Evolutionary conservation across 2,329 filamentous ascomycete genomes (phyloP).

Genomic region (Diaporthe australafricana): DNA sequence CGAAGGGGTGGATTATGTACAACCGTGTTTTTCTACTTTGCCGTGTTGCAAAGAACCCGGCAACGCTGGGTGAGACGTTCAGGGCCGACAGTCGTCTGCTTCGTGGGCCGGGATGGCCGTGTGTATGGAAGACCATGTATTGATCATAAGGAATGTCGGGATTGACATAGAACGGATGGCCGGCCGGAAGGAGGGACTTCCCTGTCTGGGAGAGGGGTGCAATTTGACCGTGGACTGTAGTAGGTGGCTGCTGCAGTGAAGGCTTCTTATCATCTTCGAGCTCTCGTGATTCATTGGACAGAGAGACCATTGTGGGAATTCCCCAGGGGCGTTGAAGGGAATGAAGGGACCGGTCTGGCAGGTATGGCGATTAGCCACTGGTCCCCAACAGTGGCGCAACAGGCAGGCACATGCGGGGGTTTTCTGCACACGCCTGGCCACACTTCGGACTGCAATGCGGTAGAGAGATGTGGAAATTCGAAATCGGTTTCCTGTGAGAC

Average conservation of each 20-base stretch:
- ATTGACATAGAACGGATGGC: slow-evolving; percentile 29
- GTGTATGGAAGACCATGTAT: slow-evolving; percentile 33
- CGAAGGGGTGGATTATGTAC: slow-evolving; percentile 33
- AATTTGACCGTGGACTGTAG: neutral
- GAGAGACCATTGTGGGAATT: slow-evolving; percentile 10
- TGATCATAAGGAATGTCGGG: slow-evolving; percentile 11
- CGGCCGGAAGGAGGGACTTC: neutral
- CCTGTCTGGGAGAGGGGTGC: neutral
- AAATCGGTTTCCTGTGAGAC: slow-evolving; percentile 13
- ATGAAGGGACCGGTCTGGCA: slow-evolving; percentile 14
- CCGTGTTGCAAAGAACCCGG: slow-evolving; percentile 20
- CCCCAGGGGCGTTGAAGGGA: slow-evolving; percentile 18
- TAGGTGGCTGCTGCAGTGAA: neutral
- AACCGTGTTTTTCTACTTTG: slow-evolving; percentile 30
- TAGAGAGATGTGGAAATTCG: slow-evolving; percentile 29
- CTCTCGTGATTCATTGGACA: neutral
- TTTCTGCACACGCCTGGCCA: neutral
- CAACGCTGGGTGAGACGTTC: slow-evolving; percentile 5
- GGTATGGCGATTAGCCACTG: neutral
- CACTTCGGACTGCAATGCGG: neutral
- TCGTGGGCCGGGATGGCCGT: slow-evolving; percentile 22
- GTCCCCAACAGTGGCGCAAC: neutral
- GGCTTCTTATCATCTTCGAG: slow-evolving; percentile 3
- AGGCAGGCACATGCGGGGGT: slow-evolving; percentile 5
- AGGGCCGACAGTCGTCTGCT: slow-evolving; percentile 16